Percentiles rank a stretch among this genome's conserved stretches.
Evolutionary conservation across 1,284 basidiomycete genomes (phyloP).

Genomic region (Rhizopogon parksii): DNA sequence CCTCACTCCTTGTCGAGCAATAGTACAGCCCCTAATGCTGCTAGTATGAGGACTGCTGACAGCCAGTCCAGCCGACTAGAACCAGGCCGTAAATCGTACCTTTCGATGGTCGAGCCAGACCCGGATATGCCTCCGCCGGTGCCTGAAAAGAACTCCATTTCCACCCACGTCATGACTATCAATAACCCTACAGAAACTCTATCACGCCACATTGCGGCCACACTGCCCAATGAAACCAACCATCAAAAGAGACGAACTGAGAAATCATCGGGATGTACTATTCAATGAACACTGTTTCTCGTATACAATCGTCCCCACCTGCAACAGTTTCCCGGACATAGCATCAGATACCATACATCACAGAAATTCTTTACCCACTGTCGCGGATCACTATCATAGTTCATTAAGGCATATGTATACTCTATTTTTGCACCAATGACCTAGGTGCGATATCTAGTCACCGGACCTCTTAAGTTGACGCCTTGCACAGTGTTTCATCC

Average conservation of each 20-base stretch:
- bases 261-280: conserved; percentile 34
- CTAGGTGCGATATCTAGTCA: neutral
- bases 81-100: conserved; percentile 21
- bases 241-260: conserved; percentile 35
- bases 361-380: neutral
- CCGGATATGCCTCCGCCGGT: conserved; percentile 11
- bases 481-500: too few species aligned
- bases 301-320: neutral
- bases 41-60: conserved; percentile 37
- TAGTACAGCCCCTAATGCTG: conserved; percentile 36
- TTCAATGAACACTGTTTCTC: conserved; percentile 31
- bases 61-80: conserved; percentile 30
- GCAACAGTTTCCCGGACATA: neutral
- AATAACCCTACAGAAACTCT: conserved; percentile 9
- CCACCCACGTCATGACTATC: conserved; percentile 3
- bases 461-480: neutral
- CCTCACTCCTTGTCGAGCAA: conserved; percentile 45
- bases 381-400: neutral
- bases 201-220: conserved; percentile 29
- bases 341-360: neutral
- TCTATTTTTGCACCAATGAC: neutral
- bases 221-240: conserved; percentile 27
- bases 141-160: conserved; percentile 12
- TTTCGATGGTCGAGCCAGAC: conserved; percentile 23
- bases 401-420: neutral